Evolutionary conservation across 2,329 filamentous ascomycete genomes (phyloP), one percentile per base, ranked within the genome.

Genomic region (Colletotrichum sp.): DNA sequence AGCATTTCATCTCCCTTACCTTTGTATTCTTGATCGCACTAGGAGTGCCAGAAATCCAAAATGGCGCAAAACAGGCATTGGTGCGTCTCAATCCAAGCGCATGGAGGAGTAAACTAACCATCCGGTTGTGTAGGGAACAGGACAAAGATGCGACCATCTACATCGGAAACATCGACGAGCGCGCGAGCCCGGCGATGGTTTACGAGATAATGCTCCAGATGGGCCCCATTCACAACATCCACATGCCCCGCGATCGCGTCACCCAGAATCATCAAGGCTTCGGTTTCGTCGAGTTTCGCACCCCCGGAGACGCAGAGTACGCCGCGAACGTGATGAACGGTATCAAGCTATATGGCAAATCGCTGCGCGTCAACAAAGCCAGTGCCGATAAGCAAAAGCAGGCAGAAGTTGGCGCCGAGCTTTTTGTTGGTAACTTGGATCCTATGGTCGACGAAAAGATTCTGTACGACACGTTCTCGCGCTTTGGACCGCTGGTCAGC

Each of bases 151-250:
- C 96, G 80, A 99, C 97, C 57, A 95, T 99, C 84, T 99, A 99
- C 86, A 95, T 99, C 80, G 97, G 97, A 83, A 99, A 99, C 85
- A 95, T 99, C 82, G 97, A 99, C 88, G 97, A 99, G 89, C 95
- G 97, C 85, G 95, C 97, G 79, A 94, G 94, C 63, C 95, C 98
- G 83, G 93, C 94, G 80, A 91, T 98, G 80, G 93, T 99, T 80
- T 98, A 97, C 93, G 97, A 99, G 89, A 91, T 99, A 81, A 99
- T 99, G 96, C 93, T 98, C 72, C 97, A 99, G 88, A 96, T 96
- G 84, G 97, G 97, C 71, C 96, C 96, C 80, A 98, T 99, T 81
- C 95, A 98, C 83, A 99, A 99, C 86, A 96, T 99, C 78, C 97
- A 99, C 87, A 93, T 99, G 83, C 97, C 97, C 72, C 98, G 98